Conservation (phyloP, 805 yeast genomes). For the Cyberlindnera euphorbiae region DNA sequence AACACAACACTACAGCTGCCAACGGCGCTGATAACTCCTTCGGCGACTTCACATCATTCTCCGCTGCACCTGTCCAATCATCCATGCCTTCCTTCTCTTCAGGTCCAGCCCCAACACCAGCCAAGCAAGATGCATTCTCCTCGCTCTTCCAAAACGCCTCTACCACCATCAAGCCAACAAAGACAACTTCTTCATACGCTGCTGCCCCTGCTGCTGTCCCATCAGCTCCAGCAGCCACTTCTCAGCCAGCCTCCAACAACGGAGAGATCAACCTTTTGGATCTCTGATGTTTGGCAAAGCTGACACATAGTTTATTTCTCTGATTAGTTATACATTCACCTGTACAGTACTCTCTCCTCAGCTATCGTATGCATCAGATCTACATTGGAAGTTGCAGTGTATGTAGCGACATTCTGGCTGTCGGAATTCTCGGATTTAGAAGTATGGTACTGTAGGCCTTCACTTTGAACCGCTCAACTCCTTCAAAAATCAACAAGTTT, state of each 20-base stretch:
- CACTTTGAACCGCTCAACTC: no score
- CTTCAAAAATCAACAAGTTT: no score
- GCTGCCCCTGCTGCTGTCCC: slow-evolving; percentile 6
- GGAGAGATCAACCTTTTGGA: slow-evolving; percentile 18
- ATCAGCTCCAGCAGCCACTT: slow-evolving; percentile 4
- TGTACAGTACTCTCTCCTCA: no score
- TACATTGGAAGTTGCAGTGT: no score
- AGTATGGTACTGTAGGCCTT: no score
- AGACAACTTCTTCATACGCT: slow-evolving; percentile 2
- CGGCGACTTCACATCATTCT: slow-evolving; percentile 25
- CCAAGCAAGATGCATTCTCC: slow-evolving; percentile 64
- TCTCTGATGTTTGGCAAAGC: no score
- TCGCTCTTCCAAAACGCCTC: slow-evolving; percentile 66
- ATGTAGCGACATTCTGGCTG: no score
- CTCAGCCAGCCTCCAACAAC: slow-evolving; percentile 8
- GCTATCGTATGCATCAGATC: no score
- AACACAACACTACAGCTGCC: slow-evolving; percentile 17
- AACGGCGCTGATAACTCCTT: slow-evolving; percentile 15
- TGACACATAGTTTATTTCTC: not conserved
- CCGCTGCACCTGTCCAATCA: slow-evolving; percentile 13
- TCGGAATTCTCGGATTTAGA: no score
- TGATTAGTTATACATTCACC: no score
- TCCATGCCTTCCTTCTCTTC: slow-evolving; percentile 23
- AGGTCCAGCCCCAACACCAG: slow-evolving; percentile 35
- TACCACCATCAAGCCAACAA: slow-evolving; percentile 26